Percentiles rank a stretch among this genome's conserved stretches.
These are phyloP conservation scores for Zygosaccharomyces bisporus DNA, from an alignment of 805 yeast species.

Conservation along the genomic window DNA sequence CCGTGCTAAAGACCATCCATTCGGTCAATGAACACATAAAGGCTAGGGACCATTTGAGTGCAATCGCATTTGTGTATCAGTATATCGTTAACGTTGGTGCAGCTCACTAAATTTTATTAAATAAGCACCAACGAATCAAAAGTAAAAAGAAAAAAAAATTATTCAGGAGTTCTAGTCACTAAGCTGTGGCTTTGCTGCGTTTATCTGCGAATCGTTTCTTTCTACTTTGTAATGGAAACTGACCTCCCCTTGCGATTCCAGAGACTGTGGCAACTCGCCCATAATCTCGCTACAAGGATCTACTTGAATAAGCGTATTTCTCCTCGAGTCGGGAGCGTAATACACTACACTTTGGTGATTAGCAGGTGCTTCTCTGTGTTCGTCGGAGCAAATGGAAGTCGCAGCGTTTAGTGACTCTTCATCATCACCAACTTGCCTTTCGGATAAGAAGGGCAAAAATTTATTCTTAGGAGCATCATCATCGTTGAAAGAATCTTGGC, in stretches of 20 bases:
- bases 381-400: constrained; percentile 1
- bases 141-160: neutral
- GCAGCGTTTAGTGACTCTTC: constrained; percentile 17
- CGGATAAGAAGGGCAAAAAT: constrained; percentile 15
- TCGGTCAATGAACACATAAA: constrained; percentile 60
- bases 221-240: constrained; percentile 4
- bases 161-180: no score
- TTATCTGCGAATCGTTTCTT: neutral
- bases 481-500: neutral
- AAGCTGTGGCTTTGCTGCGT: neutral
- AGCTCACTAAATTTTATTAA: neutral
- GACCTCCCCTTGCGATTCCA: neutral
- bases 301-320: neutral
- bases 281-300: neutral
- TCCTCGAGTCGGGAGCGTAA: neutral
- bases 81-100: constrained; percentile 37
- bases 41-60: constrained; percentile 56
- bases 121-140: neutral
- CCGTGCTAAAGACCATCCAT: constrained; percentile 42
- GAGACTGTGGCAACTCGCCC: neutral
- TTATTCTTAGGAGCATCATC: constrained; percentile 7
- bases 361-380: neutral
- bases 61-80: constrained; percentile 53
- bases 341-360: constrained; percentile 1
- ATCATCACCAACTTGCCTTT: constrained; percentile 12